These are phyloP conservation scores for Terana coerulea DNA, from an alignment of 768 basidiomycete species.

Conservation along the genomic window DNA sequence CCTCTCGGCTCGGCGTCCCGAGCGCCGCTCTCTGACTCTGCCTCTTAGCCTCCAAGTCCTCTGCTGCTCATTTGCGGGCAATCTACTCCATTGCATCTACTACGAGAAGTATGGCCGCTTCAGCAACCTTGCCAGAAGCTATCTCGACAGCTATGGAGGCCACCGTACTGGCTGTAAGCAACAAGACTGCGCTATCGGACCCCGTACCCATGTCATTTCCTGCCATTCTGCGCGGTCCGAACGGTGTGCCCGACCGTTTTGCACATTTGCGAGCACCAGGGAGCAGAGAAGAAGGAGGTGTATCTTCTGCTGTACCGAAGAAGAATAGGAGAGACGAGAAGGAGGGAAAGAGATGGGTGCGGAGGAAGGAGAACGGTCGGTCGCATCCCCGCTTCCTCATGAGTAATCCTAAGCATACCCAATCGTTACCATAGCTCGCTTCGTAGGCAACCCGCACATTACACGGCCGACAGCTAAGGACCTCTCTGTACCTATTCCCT, in stretches of 20 bases:
- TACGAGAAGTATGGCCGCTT: too few species aligned
- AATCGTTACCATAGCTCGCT: conserved; percentile 45
- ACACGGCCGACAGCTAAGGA: conserved; percentile 58
- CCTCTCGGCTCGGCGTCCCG: too few species aligned
- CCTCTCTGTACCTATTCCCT: conserved; percentile 41
- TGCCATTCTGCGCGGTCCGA: conserved; percentile 59
- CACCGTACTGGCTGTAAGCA: too few species aligned
- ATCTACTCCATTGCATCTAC: too few species aligned
- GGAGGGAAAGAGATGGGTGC: conserved; percentile 74
- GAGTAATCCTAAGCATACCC: not conserved
- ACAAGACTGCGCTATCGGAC: conserved; percentile 3
- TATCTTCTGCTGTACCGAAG: conserved; percentile 25
- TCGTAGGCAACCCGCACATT: conserved; percentile 71
- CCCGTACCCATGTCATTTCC: conserved; percentile 68
- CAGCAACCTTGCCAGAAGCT: too few species aligned
- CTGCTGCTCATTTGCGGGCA: too few species aligned
- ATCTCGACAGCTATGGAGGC: too few species aligned
- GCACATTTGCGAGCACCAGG: conserved; percentile 42
- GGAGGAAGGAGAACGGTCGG: conserved; percentile 76
- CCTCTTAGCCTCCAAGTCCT: too few species aligned
- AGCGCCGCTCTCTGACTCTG: too few species aligned
- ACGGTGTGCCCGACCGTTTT: conserved; percentile 42
- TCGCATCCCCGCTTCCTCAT: not conserved
- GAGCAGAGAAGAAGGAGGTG: not conserved
- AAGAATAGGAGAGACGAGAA: conserved; percentile 52